These are phyloP conservation scores for Solanum chiquidenum DNA, from an alignment of 257 asterid genomes.

Conservation along the genomic window DNA sequence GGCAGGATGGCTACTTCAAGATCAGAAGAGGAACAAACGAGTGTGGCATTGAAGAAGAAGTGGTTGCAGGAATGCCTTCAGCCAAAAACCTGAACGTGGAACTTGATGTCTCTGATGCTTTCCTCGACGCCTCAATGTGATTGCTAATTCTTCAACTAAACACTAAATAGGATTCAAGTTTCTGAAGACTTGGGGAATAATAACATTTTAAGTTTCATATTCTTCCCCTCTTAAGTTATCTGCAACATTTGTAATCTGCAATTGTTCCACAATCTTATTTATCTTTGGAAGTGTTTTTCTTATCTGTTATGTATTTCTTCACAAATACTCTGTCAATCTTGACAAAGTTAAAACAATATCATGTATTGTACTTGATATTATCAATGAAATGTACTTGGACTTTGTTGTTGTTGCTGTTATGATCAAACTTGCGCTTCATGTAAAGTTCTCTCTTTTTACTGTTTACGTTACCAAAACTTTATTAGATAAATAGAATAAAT, in stretches of 20 bases:
- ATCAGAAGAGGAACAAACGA: constrained; percentile 84
- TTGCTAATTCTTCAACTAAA: background rate
- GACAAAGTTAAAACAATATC: background rate
- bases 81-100: constrained; percentile 34
- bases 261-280: background rate
- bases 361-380: background rate
- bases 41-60: constrained; percentile 84
- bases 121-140: constrained; percentile 40
- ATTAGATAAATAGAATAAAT: background rate
- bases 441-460: background rate
- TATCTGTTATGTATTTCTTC: background rate
- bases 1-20: constrained; percentile 90
- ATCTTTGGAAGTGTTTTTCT: background rate
- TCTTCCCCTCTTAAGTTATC: background rate
- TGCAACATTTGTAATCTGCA: background rate
- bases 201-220: background rate
- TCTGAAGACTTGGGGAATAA: background rate
- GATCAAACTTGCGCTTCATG: background rate
- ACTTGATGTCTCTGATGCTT: constrained; percentile 12
- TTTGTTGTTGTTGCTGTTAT: background rate
- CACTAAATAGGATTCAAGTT: background rate
- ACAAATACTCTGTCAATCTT: background rate
- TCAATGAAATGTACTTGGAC: background rate
- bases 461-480: background rate
- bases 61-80: constrained; percentile 77